Evolutionary conservation across 208 protist genomes (phyloP).

Genomic region (Acanthamoeba quina): DNA sequence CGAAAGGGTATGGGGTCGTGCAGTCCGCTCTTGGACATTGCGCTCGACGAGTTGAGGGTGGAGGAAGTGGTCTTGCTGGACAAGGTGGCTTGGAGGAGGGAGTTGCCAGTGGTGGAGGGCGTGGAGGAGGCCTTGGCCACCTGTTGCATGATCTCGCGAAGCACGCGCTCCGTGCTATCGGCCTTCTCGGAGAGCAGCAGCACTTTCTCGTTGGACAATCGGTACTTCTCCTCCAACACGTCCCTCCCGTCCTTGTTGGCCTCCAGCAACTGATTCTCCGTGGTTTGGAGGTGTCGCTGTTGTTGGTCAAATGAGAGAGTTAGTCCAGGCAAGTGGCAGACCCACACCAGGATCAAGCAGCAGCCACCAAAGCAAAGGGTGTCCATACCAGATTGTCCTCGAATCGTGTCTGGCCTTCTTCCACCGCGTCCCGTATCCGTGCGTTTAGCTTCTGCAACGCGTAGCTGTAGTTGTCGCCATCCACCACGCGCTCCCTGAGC

Average conservation of each 20-base stretch:
- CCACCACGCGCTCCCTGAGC: constrained; percentile 18
- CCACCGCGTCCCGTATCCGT: not conserved
- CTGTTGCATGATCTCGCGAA: constrained; percentile 41
- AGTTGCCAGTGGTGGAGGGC: not conserved
- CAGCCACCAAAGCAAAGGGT: not conserved
- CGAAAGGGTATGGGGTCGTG: not conserved
- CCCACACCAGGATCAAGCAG: not conserved
- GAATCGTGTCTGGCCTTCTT: constrained; percentile 65
- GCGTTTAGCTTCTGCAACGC: not conserved
- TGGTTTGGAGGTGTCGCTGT: not conserved
- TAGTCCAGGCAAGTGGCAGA: not conserved
- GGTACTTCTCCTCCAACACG: constrained; percentile 64
- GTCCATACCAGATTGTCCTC: constrained; percentile 40
- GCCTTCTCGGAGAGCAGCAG: constrained; percentile 63
- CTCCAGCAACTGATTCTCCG: constrained; percentile 42
- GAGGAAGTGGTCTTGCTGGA: not conserved
- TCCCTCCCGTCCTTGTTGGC: not conserved
- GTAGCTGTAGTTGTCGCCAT: constrained; percentile 31
- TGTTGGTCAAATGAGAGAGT: not conserved
- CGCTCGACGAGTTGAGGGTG: not conserved
- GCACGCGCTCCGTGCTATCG: constrained; percentile 14
- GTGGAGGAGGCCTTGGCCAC: not conserved
- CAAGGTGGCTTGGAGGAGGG: not conserved
- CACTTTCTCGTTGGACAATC: constrained; percentile 70
- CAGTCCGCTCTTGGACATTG: not conserved